Evolutionary conservation across 2,329 filamentous ascomycete species (phyloP).

Genomic region (Atkinsonella texensis): DNA sequence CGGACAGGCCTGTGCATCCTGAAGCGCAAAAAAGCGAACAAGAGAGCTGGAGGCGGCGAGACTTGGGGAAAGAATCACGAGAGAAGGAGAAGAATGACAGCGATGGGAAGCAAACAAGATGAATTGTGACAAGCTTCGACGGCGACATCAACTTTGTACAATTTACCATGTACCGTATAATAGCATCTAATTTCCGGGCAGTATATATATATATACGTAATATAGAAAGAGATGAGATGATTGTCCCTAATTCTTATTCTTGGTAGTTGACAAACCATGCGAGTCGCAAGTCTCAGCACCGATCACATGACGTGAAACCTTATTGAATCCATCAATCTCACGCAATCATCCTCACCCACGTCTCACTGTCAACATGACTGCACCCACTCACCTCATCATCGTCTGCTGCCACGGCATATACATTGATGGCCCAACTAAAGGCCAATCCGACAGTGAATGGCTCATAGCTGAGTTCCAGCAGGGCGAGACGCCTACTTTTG

Average conservation of each 20-base stretch:
- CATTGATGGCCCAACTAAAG: conserved; percentile 41
- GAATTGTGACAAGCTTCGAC: neutral
- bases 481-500: conserved; percentile 68
- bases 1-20: neutral
- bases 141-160: neutral
- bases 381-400: conserved; percentile 47
- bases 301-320: neutral
- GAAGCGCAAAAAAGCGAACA: neutral
- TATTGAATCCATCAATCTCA: neutral
- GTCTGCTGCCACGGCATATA: conserved; percentile 82
- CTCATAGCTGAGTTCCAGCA: conserved; percentile 66
- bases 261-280: no score
- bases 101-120: neutral
- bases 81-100: neutral
- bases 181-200: neutral
- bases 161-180: neutral
- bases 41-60: neutral
- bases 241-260: neutral
- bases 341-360: neutral
- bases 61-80: neutral
- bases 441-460: conserved; percentile 50
- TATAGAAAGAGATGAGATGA: neutral
- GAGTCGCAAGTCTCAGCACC: neutral
- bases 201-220: neutral
- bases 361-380: conserved; percentile 4